Conservation (phyloP, 2,329 filamentous ascomycete genomes). For the Fusarium sp. region DNA sequence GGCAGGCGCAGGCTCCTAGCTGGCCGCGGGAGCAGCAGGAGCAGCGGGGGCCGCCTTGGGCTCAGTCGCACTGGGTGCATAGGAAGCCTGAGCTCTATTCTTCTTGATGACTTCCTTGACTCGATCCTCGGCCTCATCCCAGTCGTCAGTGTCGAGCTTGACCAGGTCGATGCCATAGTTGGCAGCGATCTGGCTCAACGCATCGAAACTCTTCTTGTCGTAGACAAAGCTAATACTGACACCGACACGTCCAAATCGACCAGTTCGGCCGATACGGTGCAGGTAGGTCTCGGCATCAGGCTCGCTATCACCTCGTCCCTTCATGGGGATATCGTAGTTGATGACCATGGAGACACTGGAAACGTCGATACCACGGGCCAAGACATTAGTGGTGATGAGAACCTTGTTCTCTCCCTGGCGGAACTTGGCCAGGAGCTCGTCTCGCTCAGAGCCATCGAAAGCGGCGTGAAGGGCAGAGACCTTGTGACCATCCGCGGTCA, state of each 20-base stretch:
- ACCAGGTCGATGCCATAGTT: conserved; percentile 86
- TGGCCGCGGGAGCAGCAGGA: conserved; percentile 35
- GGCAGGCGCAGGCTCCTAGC: conserved; percentile 47
- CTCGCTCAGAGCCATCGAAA: conserved; percentile 85
- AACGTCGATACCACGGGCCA: conserved; percentile 94
- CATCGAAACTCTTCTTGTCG: conserved; percentile 82
- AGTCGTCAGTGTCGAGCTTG: conserved; percentile 85
- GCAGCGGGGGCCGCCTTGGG: conserved; percentile 40
- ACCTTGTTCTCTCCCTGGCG: conserved; percentile 90
- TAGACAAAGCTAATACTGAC: conserved; percentile 96
- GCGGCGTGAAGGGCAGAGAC: conserved; percentile 91
- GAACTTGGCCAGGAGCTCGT: conserved; percentile 87
- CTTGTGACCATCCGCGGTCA: conserved; percentile 90
- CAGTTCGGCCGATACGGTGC: conserved; percentile 96
- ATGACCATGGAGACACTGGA: conserved; percentile 96
- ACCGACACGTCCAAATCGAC: conserved; percentile 95
- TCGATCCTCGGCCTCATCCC: conserved; percentile 87
- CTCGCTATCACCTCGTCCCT: conserved; percentile 80
- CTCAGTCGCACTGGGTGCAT: conserved; percentile 61
- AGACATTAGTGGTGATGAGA: conserved; percentile 96
- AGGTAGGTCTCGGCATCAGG: conserved; percentile 96
- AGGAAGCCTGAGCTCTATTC: conserved; percentile 68
- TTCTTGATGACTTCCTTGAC: conserved; percentile 86
- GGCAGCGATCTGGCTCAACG: conserved; percentile 81
- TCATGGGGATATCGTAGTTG: conserved; percentile 91